Evolutionary conservation across 1,284 basidiomycete genomes (phyloP).

Genomic region (Puccinia novopanici): DNA sequence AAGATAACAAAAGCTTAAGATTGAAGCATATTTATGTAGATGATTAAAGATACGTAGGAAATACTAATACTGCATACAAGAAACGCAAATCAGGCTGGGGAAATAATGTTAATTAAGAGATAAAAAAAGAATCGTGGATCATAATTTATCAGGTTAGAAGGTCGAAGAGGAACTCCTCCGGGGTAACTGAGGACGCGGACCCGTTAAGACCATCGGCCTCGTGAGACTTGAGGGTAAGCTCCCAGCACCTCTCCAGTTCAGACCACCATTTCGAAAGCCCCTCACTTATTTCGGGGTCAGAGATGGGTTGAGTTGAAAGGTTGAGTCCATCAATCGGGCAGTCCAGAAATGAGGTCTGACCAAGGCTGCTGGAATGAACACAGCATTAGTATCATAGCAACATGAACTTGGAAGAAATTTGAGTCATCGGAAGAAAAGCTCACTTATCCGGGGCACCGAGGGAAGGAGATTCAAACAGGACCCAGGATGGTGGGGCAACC

Average conservation of each 20-base stretch:
- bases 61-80: constrained; percentile 8
- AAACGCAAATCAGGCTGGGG: background rate
- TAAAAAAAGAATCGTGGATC: background rate
- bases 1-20: too few relatives aligned
- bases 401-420: background rate
- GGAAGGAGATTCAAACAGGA: constrained; percentile 25
- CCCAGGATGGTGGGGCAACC: background rate
- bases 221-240: constrained; percentile 1
- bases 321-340: constrained; percentile 11
- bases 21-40: background rate
- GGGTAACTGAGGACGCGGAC: background rate
- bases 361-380: background rate
- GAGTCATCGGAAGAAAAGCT: background rate
- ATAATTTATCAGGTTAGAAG: constrained; percentile 1
- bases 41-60: background rate
- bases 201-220: background rate
- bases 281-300: constrained; percentile 6
- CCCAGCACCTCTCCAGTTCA: constrained; percentile 12
- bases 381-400: too few relatives aligned
- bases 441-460: constrained; percentile 5
- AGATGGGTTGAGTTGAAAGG: constrained; percentile 4
- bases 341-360: background rate
- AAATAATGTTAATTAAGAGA: background rate
- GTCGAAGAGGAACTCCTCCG: constrained; percentile 16
- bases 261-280: constrained; percentile 16